Percentiles rank a stretch among this genome's conserved stretches.
These are phyloP conservation scores for Fusarium nelsonii DNA, from an alignment of 2,329 filamentous ascomycete genomes.

Conservation along the genomic window DNA sequence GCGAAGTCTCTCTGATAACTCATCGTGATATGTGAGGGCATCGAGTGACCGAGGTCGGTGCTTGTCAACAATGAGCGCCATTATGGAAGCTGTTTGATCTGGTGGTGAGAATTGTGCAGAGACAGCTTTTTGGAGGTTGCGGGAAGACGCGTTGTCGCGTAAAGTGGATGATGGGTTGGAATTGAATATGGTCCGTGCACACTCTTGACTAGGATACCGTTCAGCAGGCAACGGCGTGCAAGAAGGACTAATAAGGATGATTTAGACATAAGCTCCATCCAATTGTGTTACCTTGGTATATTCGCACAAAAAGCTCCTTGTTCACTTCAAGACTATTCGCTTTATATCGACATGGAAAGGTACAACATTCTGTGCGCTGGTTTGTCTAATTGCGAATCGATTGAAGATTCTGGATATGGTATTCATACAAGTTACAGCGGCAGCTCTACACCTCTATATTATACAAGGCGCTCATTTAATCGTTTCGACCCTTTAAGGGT, in stretches of 20 bases:
- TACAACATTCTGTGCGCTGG: background rate
- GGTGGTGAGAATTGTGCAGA: conserved; percentile 31
- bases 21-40: conserved; percentile 85
- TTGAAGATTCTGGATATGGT: conserved; percentile 32
- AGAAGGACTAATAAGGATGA: background rate
- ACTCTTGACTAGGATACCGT: background rate
- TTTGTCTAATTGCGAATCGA: background rate
- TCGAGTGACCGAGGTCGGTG: conserved; percentile 81
- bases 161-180: conserved; percentile 50
- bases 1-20: conserved; percentile 86
- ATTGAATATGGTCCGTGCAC: conserved; percentile 43
- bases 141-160: conserved; percentile 56
- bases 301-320: no score
- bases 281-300: background rate
- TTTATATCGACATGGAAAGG: background rate
- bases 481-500: conserved; percentile 35
- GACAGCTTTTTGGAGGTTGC: conserved; percentile 42
- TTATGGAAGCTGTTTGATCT: conserved; percentile 51
- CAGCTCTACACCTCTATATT: conserved; percentile 43
- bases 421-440: conserved; percentile 47
- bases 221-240: conserved; percentile 33
- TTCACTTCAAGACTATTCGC: background rate
- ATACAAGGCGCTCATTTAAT: conserved; percentile 41
- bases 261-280: background rate
- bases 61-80: conserved; percentile 79